phyloP scores from a whole-genome alignment of 129 eudicot species.

The Flaveria robusta region DNA sequence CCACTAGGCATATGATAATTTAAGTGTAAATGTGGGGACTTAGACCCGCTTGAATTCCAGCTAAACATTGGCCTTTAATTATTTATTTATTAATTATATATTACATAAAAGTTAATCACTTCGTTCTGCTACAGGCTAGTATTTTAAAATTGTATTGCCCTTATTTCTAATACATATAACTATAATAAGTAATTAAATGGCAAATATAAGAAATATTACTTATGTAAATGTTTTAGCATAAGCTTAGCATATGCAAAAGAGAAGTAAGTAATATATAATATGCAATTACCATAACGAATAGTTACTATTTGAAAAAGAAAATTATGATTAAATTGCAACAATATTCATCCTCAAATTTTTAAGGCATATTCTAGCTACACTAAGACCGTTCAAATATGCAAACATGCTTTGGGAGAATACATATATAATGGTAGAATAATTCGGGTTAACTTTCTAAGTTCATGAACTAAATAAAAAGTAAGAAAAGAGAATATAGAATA shows the following conservation, averaged over 20 bases:
- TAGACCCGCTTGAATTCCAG: constrained; percentile 14
- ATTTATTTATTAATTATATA: neutral
- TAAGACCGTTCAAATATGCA: constrained; percentile 29
- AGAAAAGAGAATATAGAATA: constrained; percentile 20
- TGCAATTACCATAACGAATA: neutral
- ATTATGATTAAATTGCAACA: neutral
- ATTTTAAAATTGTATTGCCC: constrained; percentile 3
- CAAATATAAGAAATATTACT: neutral
- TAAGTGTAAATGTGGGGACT: constrained; percentile 25
- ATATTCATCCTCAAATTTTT: constrained; percentile 1
- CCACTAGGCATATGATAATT: constrained; percentile 9
- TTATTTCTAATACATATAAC: neutral
- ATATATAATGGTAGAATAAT: constrained; percentile 24
- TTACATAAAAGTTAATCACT: neutral
- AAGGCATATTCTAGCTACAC: constrained; percentile 9
- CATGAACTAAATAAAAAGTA: constrained; percentile 32
- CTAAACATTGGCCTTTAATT: neutral
- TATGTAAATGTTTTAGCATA: neutral
- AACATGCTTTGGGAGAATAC: constrained; percentile 17
- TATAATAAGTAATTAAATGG: neutral
- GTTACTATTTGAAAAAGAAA: neutral
- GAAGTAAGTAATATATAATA: neutral
- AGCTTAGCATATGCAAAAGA: neutral
- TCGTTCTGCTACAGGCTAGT: neutral
- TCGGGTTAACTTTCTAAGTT: constrained; percentile 23